Conservation (phyloP, 352 stramenopile species). For the Phytophthora hibernalis region DNA sequence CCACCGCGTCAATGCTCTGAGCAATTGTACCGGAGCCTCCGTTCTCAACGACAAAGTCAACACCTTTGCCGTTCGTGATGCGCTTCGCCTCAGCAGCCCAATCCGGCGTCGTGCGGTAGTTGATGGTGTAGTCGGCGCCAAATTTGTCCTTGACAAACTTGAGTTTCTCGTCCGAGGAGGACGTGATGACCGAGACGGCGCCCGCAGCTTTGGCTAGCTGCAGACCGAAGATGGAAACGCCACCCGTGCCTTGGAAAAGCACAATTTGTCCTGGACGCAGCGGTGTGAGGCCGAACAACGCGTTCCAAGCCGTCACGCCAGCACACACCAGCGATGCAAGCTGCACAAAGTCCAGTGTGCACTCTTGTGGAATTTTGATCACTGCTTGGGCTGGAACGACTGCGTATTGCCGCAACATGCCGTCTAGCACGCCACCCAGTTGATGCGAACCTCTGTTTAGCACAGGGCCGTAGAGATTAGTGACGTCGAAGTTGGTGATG, state of each 20-base stretch:
- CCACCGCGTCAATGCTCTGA: slow-evolving; percentile 32
- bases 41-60: slow-evolving; percentile 39
- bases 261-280: slow-evolving; percentile 16
- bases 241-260: slow-evolving; percentile 21
- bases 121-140: slow-evolving; percentile 32
- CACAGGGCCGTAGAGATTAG: slow-evolving; percentile 26
- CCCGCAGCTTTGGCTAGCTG: slow-evolving; percentile 38
- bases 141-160: slow-evolving; percentile 33
- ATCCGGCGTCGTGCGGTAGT: slow-evolving; percentile 37
- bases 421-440: slow-evolving; percentile 28
- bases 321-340: slow-evolving; percentile 33
- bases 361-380: slow-evolving; percentile 24
- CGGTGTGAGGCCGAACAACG: slow-evolving; percentile 19
- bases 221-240: slow-evolving; percentile 31
- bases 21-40: slow-evolving; percentile 36
- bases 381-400: slow-evolving; percentile 19
- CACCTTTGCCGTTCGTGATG: slow-evolving; percentile 27
- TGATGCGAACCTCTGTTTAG: slow-evolving; percentile 1
- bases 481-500: slow-evolving; percentile 31
- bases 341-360: slow-evolving; percentile 27
- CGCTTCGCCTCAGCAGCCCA: slow-evolving; percentile 25
- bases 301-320: slow-evolving; percentile 36
- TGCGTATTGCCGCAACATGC: slow-evolving; percentile 30
- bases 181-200: slow-evolving; percentile 34
- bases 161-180: slow-evolving; percentile 26